A percentile compares a stretch with the other conserved stretches of the same genome.
Conservation (phyloP, 148 eudicot genomes). For the Vaccinium vitisidaea region DNA sequence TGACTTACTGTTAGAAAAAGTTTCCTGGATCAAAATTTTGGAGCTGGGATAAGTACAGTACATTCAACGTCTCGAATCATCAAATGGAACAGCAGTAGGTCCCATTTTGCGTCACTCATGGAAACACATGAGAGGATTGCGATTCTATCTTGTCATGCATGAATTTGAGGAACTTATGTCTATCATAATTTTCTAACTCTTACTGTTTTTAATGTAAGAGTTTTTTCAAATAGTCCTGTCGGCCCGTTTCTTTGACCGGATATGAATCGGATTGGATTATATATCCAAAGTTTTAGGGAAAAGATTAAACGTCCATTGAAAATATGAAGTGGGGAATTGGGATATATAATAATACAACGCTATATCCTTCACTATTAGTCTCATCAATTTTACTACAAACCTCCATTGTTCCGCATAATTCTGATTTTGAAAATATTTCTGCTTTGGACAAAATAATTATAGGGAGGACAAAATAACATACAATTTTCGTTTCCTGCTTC, state of each 20-base stretch:
- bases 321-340: neutral
- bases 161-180: neutral
- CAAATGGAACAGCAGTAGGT: no score
- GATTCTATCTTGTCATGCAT: neutral
- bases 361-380: neutral
- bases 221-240: neutral
- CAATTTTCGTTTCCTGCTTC: no score
- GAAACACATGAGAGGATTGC: no score
- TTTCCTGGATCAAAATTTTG: no score
- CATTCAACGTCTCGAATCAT: no score
- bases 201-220: neutral
- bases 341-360: neutral
- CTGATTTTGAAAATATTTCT: neutral
- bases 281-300: neutral
- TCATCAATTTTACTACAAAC: neutral
- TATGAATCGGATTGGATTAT: neutral
- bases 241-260: neutral
- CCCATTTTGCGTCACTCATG: no score
- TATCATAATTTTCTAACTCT: neutral
- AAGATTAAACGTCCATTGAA: neutral
- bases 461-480: no score
- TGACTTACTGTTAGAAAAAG: neutral
- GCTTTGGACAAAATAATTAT: no score
- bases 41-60: no score
- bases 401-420: neutral